A percentile compares a stretch with the other conserved stretches of the same genome.
Evolutionary conservation across 176 grass and related monocot species (phyloP).

Genomic region (Cocos nucifera): DNA sequence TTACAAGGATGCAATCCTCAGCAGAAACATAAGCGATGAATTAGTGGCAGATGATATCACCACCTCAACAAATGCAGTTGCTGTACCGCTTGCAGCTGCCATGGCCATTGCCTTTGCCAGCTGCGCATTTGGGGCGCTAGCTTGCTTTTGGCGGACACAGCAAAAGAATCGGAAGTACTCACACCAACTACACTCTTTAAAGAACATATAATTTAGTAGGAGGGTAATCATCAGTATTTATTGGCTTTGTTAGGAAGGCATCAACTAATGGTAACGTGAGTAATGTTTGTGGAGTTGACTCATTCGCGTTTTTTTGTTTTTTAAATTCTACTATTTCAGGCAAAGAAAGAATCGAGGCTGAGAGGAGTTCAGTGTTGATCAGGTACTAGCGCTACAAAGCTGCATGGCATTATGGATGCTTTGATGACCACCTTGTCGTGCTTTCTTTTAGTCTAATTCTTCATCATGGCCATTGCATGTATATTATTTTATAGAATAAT

Average conservation of each 20-base stretch:
- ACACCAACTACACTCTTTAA: constrained; percentile 87
- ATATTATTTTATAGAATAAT: no score
- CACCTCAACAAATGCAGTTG: constrained; percentile 35
- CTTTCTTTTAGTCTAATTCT: no score
- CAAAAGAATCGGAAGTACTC: constrained; percentile 99
- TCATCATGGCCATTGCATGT: no score
- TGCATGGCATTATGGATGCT: no score
- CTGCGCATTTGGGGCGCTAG: constrained; percentile 76
- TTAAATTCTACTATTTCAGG: constrained; percentile 44
- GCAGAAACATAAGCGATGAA: constrained; percentile 24
- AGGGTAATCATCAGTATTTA: constrained; percentile 19
- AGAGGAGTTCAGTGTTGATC: constrained; percentile 7
- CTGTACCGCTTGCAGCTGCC: constrained; percentile 70
- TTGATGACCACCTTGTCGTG: background rate
- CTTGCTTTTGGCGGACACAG: constrained; percentile 91
- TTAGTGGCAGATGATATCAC: constrained; percentile 27
- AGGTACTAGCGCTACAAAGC: no score
- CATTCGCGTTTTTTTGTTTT: constrained; percentile 25
- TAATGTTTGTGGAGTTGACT: constrained; percentile 31
- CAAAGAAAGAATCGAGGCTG: constrained; percentile 91
- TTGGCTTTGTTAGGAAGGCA: constrained; percentile 41
- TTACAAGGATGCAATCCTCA: constrained; percentile 25
- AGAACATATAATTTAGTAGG: constrained; percentile 86
- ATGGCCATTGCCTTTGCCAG: constrained; percentile 70
- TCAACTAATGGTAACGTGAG: constrained; percentile 13